Evolutionary conservation across 1,284 basidiomycete species (phyloP).

Genomic region (Irpex rosettiformis): DNA sequence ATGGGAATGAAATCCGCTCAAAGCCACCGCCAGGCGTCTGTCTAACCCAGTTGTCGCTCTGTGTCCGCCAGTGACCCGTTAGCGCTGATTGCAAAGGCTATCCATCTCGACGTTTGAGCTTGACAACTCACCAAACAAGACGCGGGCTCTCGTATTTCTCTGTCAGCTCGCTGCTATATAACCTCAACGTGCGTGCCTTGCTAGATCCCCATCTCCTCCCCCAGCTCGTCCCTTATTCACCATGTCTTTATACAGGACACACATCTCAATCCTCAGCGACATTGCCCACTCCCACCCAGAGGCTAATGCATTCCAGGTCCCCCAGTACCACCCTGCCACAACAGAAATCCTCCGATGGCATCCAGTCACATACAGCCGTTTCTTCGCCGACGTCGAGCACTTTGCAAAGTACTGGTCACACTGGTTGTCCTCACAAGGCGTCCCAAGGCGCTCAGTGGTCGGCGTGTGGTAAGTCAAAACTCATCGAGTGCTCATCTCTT

Average conservation of each 20-base stretch:
- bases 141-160: no score
- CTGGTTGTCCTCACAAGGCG: constrained; percentile 37
- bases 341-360: constrained; percentile 41
- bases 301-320: constrained; percentile 47
- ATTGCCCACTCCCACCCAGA: constrained; percentile 41
- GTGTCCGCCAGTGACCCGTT: constrained; percentile 12
- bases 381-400: constrained; percentile 50
- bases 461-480: constrained; percentile 55
- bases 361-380: constrained; percentile 49
- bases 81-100: constrained; percentile 18
- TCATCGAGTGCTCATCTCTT: constrained; percentile 5
- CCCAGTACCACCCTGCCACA: constrained; percentile 34
- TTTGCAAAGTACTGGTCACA: constrained; percentile 54
- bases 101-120: constrained; percentile 19
- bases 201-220: constrained; percentile 9
- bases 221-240: constrained; percentile 14
- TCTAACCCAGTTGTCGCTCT: constrained; percentile 4
- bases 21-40: background rate
- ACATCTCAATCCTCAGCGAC: constrained; percentile 48
- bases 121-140: constrained; percentile 17
- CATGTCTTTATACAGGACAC: constrained; percentile 33
- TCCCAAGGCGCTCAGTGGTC: constrained; percentile 53
- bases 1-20: constrained; percentile 6
- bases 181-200: constrained; percentile 5
- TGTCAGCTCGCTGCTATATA: constrained; percentile 9